Evolutionary conservation across 495 filamentous ascomycete species (phyloP), one percentile per base, ranked within the genome.

Genomic region (Trichoderma orchidacearum): DNA sequence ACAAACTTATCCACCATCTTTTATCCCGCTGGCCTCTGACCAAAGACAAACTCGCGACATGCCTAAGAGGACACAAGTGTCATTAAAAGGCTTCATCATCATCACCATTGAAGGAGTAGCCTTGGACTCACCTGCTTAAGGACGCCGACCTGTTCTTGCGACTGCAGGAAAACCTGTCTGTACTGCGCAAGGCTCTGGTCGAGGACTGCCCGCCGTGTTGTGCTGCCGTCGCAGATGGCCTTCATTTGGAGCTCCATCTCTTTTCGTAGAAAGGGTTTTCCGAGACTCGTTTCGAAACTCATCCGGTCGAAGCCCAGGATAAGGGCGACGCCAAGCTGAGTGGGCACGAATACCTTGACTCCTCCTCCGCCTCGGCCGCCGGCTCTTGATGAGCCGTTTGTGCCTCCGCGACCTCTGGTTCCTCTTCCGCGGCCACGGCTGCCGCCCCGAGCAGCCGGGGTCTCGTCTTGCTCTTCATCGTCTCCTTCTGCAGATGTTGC

Each of bases 171-270:
- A 13, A 95, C 87, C 18, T 85, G 82, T 48, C 85, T 79, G 65
- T 96, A 98, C 75, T 87, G 85, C 54, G 84, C 80, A 36, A 98
- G 67, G 62, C 83, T 94, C 66, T 92, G 81, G 50, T 82, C 75
- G 28, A 97, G 80, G 23, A 97, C 85, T 25, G 81, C 80, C 32
- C 79, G 78, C 38, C 82, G 83, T 12, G 83, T 84, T 56, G 82
- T 84, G 17, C 77, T 79, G n/a, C 94, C 94, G 54, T 88, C 89
- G 69, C 93, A 96, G 51, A 98, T 95, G 55, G 87, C 87, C 63
- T 89, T 89, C 91, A 98, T 94, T 61, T 87, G 84, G 56, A 85
- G 68, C 68, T 98, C 93, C 90, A 95, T 95, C 74, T 98, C 92
- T 68, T 98, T 97, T 27, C 93, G 81, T 38, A 98, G 73, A 66